These are phyloP conservation scores for Tetrahymena borealis DNA, from an alignment of 73 alveolate species.

Conservation along the genomic window DNA sequence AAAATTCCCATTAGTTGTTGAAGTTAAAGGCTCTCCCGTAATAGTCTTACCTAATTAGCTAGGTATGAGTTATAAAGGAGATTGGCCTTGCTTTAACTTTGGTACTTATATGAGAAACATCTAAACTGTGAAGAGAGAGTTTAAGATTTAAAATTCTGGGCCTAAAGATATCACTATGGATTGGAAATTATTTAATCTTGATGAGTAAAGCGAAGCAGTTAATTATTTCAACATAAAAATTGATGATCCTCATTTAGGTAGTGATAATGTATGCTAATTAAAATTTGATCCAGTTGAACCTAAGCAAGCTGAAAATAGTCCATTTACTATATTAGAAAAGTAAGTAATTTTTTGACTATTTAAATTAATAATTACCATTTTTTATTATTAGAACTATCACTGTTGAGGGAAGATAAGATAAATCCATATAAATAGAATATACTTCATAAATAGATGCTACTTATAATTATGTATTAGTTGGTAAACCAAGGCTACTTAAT, in stretches of 20 bases:
- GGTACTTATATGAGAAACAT: conserved; percentile 60
- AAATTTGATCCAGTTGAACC: conserved; percentile 29
- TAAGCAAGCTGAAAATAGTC: conserved; percentile 18
- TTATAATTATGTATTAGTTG: conserved; percentile 56
- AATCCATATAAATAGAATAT: conserved; percentile 49
- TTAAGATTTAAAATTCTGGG: conserved; percentile 74
- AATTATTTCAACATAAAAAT: conserved; percentile 7
- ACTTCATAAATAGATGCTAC: conserved; percentile 48
- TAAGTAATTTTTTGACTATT: background rate
- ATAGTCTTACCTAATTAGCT: conserved; percentile 58
- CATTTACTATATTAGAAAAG: background rate
- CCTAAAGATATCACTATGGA: conserved; percentile 57
- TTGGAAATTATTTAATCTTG: conserved; percentile 58
- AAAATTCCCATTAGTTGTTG: conserved; percentile 24
- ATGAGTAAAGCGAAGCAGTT: background rate
- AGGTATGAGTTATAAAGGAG: conserved; percentile 63
- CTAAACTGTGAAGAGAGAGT: conserved; percentile 48
- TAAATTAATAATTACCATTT: background rate
- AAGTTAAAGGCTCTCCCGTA: conserved; percentile 52
- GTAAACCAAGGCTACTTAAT: conserved; percentile 48
- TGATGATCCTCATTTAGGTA: conserved; percentile 28
- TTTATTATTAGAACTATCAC: background rate
- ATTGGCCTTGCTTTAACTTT: conserved; percentile 66
- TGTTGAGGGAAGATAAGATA: conserved; percentile 25
- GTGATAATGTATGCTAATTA: conserved; percentile 20